Evolutionary conservation across 345 rosid species (phyloP), one percentile per base, ranked within the genome.

Genomic region (Reutealis trisperma): DNA sequence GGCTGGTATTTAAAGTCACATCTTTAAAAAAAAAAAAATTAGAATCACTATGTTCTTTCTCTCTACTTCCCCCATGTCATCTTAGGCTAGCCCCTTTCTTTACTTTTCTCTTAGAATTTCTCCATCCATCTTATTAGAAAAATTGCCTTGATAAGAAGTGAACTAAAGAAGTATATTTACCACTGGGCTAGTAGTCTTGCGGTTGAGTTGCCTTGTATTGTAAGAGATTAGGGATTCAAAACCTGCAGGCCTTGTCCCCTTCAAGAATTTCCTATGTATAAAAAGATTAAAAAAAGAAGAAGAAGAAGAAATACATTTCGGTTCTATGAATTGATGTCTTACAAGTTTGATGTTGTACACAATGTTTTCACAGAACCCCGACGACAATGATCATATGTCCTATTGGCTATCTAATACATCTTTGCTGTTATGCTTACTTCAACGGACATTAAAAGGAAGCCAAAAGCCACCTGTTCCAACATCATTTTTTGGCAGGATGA

Each of bases 351-450:
- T 65, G 6, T 32, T 52, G 8, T 65, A 61, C 49, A 30, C 27
- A 64, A 58, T 76, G 30, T 62, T 42, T 64, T 67, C 57, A 82
- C 92, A 96, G 99, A 86, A 84, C 70, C 92, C 89, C 80, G 99
- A 92, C 72, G 81, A 88, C 88, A 94, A 92, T 84, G 88, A 81
- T 72, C 97, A 93, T 72, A 89, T 96, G 97, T 93, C 98, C 30
- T 96, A 96, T 86, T 96, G 98, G 99, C 83, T 96, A 74, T 87
- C 99, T 76, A 94, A 90, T 84, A 89, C 97, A 78, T 92, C 97
- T 0, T 78, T 70, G 87, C 88, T 61, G 57, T 37, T 79, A 58
- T 59, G 70, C 66, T 73, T 79, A 51, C 69, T 79, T 59, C 81
- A 73, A 60, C 59, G 69, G 34, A 73, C 77, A 47, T 30, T 79